These are phyloP conservation scores for Mycosphaerella arachidis DNA, from an alignment of 2,329 filamentous ascomycete genomes.

Conservation along the genomic window DNA sequence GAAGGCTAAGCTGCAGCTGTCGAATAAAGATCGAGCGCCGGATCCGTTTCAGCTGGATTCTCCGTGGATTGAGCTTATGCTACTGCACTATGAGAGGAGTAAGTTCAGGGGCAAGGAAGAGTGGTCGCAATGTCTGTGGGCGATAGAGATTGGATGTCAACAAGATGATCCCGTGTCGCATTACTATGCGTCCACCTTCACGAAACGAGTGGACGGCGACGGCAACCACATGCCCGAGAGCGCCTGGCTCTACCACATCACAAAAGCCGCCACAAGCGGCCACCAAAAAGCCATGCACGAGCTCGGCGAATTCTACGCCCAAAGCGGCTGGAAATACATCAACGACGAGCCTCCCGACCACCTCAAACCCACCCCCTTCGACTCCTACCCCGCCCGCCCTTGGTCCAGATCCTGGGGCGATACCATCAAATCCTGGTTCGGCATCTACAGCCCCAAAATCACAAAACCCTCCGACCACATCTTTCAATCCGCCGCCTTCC, in stretches of 20 bases:
- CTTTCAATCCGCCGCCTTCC: constrained; percentile 28
- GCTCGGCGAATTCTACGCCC: constrained; percentile 39
- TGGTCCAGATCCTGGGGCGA: background rate
- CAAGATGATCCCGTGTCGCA: constrained; percentile 43
- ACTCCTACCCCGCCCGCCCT: constrained; percentile 23
- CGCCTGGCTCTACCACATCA: constrained; percentile 42
- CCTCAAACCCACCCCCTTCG: constrained; percentile 33
- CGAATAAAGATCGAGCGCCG: background rate
- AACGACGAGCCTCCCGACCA: constrained; percentile 32
- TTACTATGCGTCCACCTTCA: constrained; percentile 30
- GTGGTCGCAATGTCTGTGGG: constrained; percentile 26
- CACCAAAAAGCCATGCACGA: constrained; percentile 36
- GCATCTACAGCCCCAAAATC: background rate
- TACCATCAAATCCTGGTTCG: constrained; percentile 3
- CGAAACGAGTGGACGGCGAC: constrained; percentile 19
- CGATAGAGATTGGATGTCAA: constrained; percentile 35
- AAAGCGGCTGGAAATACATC: constrained; percentile 30
- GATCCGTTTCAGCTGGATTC: constrained; percentile 24
- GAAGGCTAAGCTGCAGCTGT: background rate
- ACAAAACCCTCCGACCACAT: constrained; percentile 17
- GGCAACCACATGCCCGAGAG: constrained; percentile 25
- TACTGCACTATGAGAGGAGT: constrained; percentile 18
- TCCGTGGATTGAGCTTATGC: constrained; percentile 32
- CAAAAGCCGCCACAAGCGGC: constrained; percentile 42
- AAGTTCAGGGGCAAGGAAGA: constrained; percentile 12